Evolutionary conservation across 768 basidiomycete species (phyloP), one percentile per base, ranked within the genome.

Genomic region (Tylopilus vinaceipallidus): DNA sequence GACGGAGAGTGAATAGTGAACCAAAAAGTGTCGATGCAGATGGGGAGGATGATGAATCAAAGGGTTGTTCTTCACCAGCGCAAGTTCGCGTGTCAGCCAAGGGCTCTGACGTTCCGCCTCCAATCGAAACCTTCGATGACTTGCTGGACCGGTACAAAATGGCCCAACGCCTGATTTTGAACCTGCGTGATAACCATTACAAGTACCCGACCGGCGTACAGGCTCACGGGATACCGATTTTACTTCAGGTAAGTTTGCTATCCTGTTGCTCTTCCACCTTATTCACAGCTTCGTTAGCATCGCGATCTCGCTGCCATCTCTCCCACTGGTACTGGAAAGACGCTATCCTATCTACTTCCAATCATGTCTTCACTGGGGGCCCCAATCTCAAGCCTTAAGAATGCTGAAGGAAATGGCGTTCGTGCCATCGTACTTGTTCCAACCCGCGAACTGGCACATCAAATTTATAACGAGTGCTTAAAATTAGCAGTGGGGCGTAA

Each of bases 291-390:
- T 39, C 34, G 20, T 24, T 50, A 91, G 91, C 75, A 74, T 53
- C 83, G 90, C 49, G 95, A 99, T 68, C 75, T 97, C 20, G 86
- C 90, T 45, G 95, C 95, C 24, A 88, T 98, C 17, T 97, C 97
- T 1, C 97, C 97, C 0, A 99, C 97, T 6, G 97, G 97, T 42
- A 95, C 91, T 10, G 97, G 97, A 52, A 99, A 99, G 74, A 99
- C 97, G 1, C 75, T 98, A 6, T 82, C 94, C 0, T 99, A 98
- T 68, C 75, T 97, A 13, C 71, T 97, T 14, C 95, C 97, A 0
- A 75, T 92, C 20, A 78, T 98, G 50, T 73, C 82, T 11, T 67
- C 73, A 16, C 70, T 92, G 6, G 71, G 70, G 13, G 66, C 75
- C 4, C 90, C 90, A 6, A 64, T 75, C 9, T 71, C 82, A 26